Evolutionary conservation across 768 basidiomycete genomes (phyloP), one percentile per base, ranked within the genome.

Genomic region (Mycena olivaceomarginata): DNA sequence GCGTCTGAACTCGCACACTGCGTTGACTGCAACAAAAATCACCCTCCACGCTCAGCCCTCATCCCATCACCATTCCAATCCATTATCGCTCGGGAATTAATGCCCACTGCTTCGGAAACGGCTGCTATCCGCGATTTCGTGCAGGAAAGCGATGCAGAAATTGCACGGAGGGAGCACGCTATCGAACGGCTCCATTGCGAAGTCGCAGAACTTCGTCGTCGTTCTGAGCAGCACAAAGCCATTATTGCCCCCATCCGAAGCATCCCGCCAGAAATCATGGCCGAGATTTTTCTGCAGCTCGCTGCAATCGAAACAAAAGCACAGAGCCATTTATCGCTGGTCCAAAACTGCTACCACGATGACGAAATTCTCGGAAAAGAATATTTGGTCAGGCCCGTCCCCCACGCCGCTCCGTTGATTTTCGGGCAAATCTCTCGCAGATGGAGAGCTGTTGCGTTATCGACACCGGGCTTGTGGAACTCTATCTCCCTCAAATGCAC

Each of bases 371-470:
- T 25, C 16, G 46, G 16, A 67, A 37, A 25, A 10, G 16, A 51
- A 25, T 48, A 31, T 31, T 37, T 37, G 1, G 18, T 51, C 4
- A 2, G 25, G 22, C 65, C 65, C 31, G 6, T 25, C n/a, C 11
- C 5, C 8, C 56, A 59, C 15, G 15, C 15, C 4, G 20, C 53
- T 22, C 67, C 67, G 7, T 9, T 69, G 22, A 57, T 69, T 18
- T 69, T 59, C 15, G 56, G 68, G 20, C 41, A 59, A 43, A 20
- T 69, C 8, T 69, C n/a, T 43, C 68, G 56, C 11, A 12, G 20
- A 16, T 69, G 68, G 68, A 41, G 68, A 13, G 22, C 25, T 45
- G 45, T 69, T 16, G 53, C 68, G 8, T 43, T 69, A 25, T 69
- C 56, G 20, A 31, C 22, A 6, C 68, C 68, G 8, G 12, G 41